Percentiles rank a stretch among this genome's conserved stretches.
Conservation (phyloP, 331 rosid species). For the Malus hybrid region DNA sequence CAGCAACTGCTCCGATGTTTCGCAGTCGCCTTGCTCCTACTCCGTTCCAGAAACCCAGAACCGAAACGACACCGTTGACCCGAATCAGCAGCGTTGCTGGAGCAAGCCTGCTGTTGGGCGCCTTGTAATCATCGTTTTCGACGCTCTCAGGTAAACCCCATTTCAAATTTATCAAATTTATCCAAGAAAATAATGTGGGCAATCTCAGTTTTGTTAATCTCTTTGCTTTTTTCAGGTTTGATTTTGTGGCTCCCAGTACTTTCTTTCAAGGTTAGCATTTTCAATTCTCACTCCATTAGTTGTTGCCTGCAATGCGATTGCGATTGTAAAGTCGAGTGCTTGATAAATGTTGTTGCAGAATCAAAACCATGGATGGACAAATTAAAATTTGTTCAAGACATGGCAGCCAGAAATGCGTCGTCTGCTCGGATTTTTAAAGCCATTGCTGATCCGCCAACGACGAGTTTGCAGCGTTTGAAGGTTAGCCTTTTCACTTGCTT, state of each 20-base stretch:
- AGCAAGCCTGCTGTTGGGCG: constrained; percentile 61
- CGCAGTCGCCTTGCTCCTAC: constrained; percentile 53
- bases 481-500: constrained; percentile 17
- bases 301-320: not conserved
- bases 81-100: constrained; percentile 47
- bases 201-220: not conserved
- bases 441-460: constrained; percentile 98
- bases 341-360: constrained; percentile 27
- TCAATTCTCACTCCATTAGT: not conserved
- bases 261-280: constrained; percentile 56
- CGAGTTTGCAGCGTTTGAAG: constrained; percentile 97
- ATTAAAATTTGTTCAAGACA: constrained; percentile 43
- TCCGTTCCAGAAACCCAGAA: not conserved
- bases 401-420: constrained; percentile 46
- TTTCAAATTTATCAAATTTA: not conserved
- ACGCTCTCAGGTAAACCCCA: constrained; percentile 58
- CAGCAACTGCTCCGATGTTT: constrained; percentile 66
- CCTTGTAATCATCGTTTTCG: constrained; percentile 62
- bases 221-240: constrained; percentile 46
- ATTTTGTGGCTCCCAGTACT: constrained; percentile 84
- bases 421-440: constrained; percentile 89
- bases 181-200: not conserved
- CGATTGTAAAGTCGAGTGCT: not conserved
- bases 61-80: not conserved
- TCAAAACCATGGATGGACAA: constrained; percentile 87